These are phyloP conservation scores for Thalassiosira hispida DNA, from an alignment of 352 stramenopile species.

Conservation along the genomic window DNA sequence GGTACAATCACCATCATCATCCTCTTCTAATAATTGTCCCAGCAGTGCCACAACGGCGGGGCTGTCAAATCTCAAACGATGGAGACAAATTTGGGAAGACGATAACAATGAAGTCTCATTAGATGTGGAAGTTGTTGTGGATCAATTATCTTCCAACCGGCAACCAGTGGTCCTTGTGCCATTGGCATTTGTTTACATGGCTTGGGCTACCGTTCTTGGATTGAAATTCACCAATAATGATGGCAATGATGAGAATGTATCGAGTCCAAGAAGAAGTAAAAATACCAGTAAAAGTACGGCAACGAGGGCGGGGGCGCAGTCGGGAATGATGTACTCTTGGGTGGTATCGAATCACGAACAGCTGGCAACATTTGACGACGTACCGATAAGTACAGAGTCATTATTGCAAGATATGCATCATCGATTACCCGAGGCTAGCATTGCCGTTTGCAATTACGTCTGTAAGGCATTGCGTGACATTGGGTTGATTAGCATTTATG, in stretches of 20 bases:
- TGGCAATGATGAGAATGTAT: background rate
- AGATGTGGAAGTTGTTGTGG: background rate
- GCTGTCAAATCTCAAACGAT: conserved; percentile 42
- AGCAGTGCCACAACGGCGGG: background rate
- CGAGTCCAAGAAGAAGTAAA: too few species aligned
- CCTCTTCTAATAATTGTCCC: background rate
- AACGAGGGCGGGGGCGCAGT: too few species aligned
- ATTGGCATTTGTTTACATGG: conserved; percentile 36
- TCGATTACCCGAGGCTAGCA: conserved; percentile 20
- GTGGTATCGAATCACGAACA: conserved; percentile 44
- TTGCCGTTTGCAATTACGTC: conserved; percentile 54
- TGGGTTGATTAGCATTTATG: conserved; percentile 43
- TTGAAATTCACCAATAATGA: conserved; percentile 18
- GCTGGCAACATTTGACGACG: conserved; percentile 28
- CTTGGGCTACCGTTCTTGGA: conserved; percentile 50
- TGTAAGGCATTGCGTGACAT: conserved; percentile 34
- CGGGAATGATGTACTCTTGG: conserved; percentile 51
- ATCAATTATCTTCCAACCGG: background rate
- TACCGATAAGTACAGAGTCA: background rate
- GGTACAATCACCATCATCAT: background rate
- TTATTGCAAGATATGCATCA: background rate
- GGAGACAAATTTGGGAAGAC: conserved; percentile 8
- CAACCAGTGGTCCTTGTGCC: conserved; percentile 43
- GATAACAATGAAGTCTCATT: background rate
- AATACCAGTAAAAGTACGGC: too few species aligned